Evolutionary conservation across 495 filamentous ascomycete genomes (phyloP).

Genomic region (Aspergillus avenaceus): DNA sequence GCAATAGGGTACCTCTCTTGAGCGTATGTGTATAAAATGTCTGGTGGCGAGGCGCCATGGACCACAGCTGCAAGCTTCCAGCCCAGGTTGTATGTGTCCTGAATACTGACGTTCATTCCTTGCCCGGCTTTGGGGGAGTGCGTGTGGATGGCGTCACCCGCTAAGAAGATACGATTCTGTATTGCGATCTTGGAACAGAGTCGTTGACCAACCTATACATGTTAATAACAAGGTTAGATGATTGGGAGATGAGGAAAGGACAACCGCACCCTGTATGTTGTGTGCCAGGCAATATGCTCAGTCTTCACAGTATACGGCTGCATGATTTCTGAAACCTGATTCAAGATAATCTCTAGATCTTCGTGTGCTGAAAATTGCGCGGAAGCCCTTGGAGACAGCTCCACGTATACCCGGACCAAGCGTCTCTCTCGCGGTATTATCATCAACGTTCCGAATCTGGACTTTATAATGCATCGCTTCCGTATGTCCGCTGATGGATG

Average conservation of each 20-base stretch:
- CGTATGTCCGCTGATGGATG: slow-evolving; percentile 1
- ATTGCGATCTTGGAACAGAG: not conserved
- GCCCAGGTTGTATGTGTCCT: not conserved
- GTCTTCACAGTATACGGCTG: not conserved
- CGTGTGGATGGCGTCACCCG: not conserved
- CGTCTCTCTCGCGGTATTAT: slow-evolving; percentile 10
- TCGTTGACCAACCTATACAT: not conserved
- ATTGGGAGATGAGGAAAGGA: not conserved
- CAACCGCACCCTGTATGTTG: not conserved
- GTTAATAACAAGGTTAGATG: not conserved
- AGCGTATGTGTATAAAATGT: not conserved
- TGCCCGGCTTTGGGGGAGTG: not conserved
- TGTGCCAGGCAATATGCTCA: not conserved
- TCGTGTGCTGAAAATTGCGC: too few species aligned
- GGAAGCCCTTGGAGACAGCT: slow-evolving; percentile 1
- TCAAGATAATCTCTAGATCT: not conserved
- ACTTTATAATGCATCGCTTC: slow-evolving; percentile 7
- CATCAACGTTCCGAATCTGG: slow-evolving; percentile 11
- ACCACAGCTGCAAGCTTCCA: not conserved
- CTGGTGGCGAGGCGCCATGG: not conserved
- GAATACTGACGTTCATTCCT: not conserved
- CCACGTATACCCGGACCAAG: slow-evolving; percentile 7
- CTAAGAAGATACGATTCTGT: not conserved
- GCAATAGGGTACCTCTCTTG: not conserved
- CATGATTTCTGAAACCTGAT: not conserved